Conservation (phyloP, 306 rosid species). For the Lagenaria siceraria region DNA sequence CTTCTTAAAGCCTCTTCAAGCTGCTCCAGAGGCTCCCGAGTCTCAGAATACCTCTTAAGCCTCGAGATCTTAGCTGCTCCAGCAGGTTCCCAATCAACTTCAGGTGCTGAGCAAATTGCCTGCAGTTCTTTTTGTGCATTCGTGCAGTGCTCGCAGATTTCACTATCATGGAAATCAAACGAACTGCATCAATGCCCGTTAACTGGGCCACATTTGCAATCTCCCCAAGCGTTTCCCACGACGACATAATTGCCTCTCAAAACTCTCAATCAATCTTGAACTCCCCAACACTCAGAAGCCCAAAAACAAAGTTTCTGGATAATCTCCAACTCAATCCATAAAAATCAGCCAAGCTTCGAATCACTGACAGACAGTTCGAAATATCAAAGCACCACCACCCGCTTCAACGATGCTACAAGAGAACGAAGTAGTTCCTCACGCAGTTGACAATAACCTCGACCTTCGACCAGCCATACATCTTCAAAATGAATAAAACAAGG, state of each 20-base stretch:
- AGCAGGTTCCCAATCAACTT: constrained; percentile 88
- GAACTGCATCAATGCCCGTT: constrained; percentile 76
- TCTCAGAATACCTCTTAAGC: constrained; percentile 81
- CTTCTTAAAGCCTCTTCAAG: constrained; percentile 90
- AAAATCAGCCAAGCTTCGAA: not conserved
- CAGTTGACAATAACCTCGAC: not conserved
- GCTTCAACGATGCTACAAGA: not conserved
- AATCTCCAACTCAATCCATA: not conserved
- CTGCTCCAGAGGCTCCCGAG: constrained; percentile 93
- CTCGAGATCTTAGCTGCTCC: constrained; percentile 97
- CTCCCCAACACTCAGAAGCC: not conserved
- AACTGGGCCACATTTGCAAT: constrained; percentile 77
- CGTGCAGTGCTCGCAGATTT: constrained; percentile 84
- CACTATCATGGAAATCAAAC: constrained; percentile 67
- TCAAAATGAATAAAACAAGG: not conserved
- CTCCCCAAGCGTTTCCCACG: constrained; percentile 80
- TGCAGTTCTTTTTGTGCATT: constrained; percentile 92
- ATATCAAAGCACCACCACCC: not conserved
- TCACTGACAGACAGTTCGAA: not conserved
- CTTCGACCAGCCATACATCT: not conserved
- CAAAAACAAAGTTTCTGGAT: not conserved
- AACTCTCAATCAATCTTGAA: constrained; percentile 19
- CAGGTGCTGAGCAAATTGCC: constrained; percentile 80
- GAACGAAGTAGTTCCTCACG: not conserved
- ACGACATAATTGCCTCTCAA: constrained; percentile 37